Evolutionary conservation across 2,329 filamentous ascomycete species (phyloP).

Genomic region (Fusarium sublunatum): DNA sequence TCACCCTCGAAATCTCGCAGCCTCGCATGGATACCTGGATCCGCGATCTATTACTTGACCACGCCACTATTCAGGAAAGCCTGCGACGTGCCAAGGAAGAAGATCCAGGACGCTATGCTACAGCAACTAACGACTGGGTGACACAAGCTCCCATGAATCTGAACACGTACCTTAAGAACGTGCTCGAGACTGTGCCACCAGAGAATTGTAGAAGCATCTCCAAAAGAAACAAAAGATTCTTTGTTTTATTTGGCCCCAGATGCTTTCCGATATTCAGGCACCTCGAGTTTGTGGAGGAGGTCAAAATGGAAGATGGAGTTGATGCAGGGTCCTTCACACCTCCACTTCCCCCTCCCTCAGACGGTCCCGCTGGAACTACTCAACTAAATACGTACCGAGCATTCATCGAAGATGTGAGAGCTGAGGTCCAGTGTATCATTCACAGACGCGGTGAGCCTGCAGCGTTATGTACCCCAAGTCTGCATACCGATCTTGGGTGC

Average conservation of each 20-base stretch:
- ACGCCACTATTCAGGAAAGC: constrained; percentile 56
- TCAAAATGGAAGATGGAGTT: constrained; percentile 53
- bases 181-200: constrained; percentile 53
- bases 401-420: constrained; percentile 62
- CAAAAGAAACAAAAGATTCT: constrained; percentile 67
- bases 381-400: constrained; percentile 57
- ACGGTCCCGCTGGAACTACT: constrained; percentile 51
- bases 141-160: constrained; percentile 58
- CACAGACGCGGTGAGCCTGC: constrained; percentile 49
- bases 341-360: constrained; percentile 49
- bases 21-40: constrained; percentile 60
- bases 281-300: constrained; percentile 61
- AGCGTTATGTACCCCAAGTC: constrained; percentile 49
- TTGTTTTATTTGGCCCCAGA: constrained; percentile 63
- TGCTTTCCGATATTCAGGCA: constrained; percentile 61
- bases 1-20: constrained; percentile 61
- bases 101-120: constrained; percentile 62
- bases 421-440: constrained; percentile 60
- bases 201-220: constrained; percentile 60
- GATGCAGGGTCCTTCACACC: constrained; percentile 54
- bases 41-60: constrained; percentile 56
- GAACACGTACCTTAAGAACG: constrained; percentile 64
- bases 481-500: constrained; percentile 50
- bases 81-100: constrained; percentile 54
- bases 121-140: constrained; percentile 55